These are phyloP conservation scores for Globisporangium nunn DNA, from an alignment of 352 stramenopile genomes.

Conservation along the genomic window DNA sequence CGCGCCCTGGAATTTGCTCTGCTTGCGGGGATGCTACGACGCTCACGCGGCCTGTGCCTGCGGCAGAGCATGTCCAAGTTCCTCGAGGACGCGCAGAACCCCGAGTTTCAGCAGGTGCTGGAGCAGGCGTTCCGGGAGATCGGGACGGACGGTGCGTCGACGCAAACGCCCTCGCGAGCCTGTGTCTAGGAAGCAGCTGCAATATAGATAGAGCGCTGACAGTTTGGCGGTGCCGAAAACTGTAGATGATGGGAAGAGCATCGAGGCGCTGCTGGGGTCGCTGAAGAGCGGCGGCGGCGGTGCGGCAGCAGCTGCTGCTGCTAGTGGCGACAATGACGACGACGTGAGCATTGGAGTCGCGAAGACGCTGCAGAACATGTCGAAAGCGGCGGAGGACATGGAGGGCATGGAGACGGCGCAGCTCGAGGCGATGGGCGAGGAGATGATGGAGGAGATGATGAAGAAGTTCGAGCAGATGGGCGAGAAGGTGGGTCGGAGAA, in stretches of 20 bases:
- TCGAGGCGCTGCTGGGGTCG: slow-evolving; percentile 64
- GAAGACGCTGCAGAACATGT: slow-evolving; percentile 87
- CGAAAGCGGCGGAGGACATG: slow-evolving; percentile 83
- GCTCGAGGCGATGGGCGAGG: slow-evolving; percentile 88
- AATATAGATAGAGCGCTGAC: no score
- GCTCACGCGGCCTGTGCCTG: no score
- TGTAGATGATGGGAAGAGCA: slow-evolving; percentile 51
- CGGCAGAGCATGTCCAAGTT: slow-evolving; percentile 81
- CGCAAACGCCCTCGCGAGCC: neutral
- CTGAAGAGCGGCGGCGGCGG: slow-evolving; percentile 19
- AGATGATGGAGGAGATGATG: slow-evolving; percentile 97
- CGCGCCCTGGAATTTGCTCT: neutral
- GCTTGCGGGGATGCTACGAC: no score
- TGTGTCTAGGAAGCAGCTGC: no score
- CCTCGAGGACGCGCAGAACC: slow-evolving; percentile 79
- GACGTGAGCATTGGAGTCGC: slow-evolving; percentile 76
- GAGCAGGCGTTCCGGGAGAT: slow-evolving; percentile 85
- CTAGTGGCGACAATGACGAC: slow-evolving; percentile 60
- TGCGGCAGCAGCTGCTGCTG: slow-evolving; percentile 3
- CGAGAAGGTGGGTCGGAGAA: slow-evolving; percentile 78
- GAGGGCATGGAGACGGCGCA: slow-evolving; percentile 75
- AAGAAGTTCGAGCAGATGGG: slow-evolving; percentile 93
- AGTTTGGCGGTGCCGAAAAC: no score
- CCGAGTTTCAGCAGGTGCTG: slow-evolving; percentile 81
- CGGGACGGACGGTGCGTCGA: slow-evolving; percentile 41